A percentile compares a stretch with the other conserved stretches of the same genome.
Evolutionary conservation across 106 monocot genomes (phyloP).

Genomic region (Chionographis japonica): DNA sequence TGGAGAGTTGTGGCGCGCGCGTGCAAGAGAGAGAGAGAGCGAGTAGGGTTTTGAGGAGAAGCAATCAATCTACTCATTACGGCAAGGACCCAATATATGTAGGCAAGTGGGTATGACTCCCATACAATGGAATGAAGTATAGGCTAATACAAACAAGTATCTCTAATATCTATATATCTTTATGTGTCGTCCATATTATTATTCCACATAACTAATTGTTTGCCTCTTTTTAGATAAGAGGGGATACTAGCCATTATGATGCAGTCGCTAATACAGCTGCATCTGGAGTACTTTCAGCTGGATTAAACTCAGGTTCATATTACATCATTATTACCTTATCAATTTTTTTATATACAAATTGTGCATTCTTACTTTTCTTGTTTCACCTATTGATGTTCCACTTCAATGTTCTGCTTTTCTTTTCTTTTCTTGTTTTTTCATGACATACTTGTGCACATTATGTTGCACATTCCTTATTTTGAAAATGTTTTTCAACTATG

Average conservation of each 20-base stretch:
- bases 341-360: not conserved
- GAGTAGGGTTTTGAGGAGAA: no score
- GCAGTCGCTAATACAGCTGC: conserved; percentile 98
- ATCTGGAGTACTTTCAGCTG: conserved; percentile 93
- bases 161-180: no score
- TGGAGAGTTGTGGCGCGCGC: no score
- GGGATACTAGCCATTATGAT: conserved; percentile 98
- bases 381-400: not conserved
- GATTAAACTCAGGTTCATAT: conserved; percentile 64
- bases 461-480: not conserved
- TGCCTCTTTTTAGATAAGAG: conserved; percentile 57
- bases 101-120: no score
- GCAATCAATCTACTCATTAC: no score
- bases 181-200: no score
- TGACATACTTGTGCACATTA: not conserved
- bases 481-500: not conserved
- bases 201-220: no score
- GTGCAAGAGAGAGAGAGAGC: no score
- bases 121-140: no score
- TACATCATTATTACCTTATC: not conserved
- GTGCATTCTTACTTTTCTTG: not conserved
- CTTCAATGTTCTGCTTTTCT: not conserved
- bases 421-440: not conserved
- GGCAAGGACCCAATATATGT: no score
- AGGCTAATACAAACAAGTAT: no score